Evolutionary conservation across 2,329 filamentous ascomycete species (phyloP), one percentile per base, ranked within the genome.

Genomic region (Bipolaris bicolor): DNA sequence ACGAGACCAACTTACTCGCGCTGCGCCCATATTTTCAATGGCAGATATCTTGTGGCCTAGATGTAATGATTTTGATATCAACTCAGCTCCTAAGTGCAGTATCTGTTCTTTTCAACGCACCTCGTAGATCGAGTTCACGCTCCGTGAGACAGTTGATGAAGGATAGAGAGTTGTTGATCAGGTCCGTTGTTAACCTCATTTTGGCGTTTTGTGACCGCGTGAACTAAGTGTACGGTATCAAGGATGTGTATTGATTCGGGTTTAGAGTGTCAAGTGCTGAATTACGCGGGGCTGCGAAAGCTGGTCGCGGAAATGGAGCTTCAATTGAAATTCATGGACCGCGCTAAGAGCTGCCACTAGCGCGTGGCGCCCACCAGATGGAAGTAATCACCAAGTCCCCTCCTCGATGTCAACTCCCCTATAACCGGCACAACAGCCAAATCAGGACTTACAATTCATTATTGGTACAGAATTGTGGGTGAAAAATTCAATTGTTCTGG

Each of bases 81-180:
- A 94, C 86, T 86, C 84, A 91, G 90, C 86, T 88, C 88, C 76
- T 82, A 87, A 86, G 87, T 92, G 91, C 91, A 97, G 92, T 87
- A 96, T 95, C 92, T 94, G 91, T 84, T 88, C 92, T 92, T 96
- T 92, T 90, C 90, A 87, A 87, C 92, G 88, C 90, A 98, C 95
- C 95, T 97, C 95, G 89, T 73, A 99, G 91, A 84, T 98, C 93
- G 78, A 99, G 88, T 86, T 99, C 95, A 80, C 95, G 92, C 86
- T 99, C 95, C 82, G 95, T 96, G 79, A 99, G 86, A 77, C 94
- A 93, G 81, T 98, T 99, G 81, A 98, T 90, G 85, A 97, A 99
- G 78, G 94, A 97, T 69, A 97, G 90, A 76, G 95, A 97, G 79
- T 87, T 88, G 80, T 92, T 87, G 81, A 99, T 96, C 74, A 98